A percentile compares a stretch with the other conserved stretches of the same genome.
phyloP scores from a whole-genome alignment of 192 early-diverging fungal species.

The Umbelopsis sp. region DNA sequence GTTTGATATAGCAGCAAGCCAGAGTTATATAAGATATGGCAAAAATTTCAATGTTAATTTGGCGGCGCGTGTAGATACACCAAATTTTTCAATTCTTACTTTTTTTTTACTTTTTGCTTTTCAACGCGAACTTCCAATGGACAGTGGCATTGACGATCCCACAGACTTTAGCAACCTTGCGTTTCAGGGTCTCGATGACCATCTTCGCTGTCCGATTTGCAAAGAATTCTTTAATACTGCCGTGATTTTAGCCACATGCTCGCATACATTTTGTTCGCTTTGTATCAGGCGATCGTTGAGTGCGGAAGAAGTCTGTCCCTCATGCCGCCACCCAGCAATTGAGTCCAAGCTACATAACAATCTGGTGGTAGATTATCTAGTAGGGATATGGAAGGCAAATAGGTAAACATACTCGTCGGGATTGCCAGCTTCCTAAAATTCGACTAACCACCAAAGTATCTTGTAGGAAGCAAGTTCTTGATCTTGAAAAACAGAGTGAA shows the following conservation, averaged over 20 bases:
- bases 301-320: constrained; percentile 65
- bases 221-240: constrained; percentile 70
- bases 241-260: constrained; percentile 62
- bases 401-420: constrained; percentile 7
- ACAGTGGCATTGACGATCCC: constrained; percentile 63
- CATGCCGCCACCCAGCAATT: constrained; percentile 52
- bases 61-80: too few species aligned
- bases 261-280: constrained; percentile 78
- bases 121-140: constrained; percentile 21
- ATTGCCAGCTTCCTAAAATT: not conserved
- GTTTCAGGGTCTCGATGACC: constrained; percentile 64
- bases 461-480: not conserved
- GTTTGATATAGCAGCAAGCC: too few species aligned
- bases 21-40: too few species aligned
- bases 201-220: constrained; percentile 76
- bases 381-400: constrained; percentile 33
- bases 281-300: constrained; percentile 69
- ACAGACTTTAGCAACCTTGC: constrained; percentile 63
- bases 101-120: not conserved
- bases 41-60: too few species aligned
- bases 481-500: not conserved
- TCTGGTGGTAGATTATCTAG: constrained; percentile 29
- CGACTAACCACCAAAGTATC: not conserved
- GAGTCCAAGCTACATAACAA: constrained; percentile 38
- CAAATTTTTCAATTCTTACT: too few species aligned